Evolutionary conservation across 805 yeast species (phyloP), one percentile per base, ranked within the genome.

Genomic region (Vanderwaltozyma tropicalis): DNA sequence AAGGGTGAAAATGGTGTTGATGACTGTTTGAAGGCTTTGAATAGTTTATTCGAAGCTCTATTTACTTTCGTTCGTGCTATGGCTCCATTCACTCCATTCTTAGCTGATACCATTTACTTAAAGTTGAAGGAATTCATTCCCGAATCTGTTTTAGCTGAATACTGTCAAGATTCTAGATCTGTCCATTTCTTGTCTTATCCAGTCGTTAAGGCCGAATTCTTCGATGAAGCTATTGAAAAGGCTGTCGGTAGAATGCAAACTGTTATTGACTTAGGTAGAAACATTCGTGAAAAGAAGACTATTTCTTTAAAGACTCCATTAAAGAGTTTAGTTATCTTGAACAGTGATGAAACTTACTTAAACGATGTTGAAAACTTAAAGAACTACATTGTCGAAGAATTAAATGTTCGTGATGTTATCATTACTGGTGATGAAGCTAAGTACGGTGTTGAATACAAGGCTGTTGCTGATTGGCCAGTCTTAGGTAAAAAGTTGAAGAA

Each of bases 11-110:
- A 74, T 43, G 96, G 95, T 43, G 64, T 75, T 36, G 80, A 77
- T 40, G 98, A 92, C 58, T 81, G 96, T 52, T 62, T 77, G 50
- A 74, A 74, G 53, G 96, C 96, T 34, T 73, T 92, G 55, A 92
- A 92, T 67, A 83, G 96, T 18, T 69, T 92, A 62, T 78, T 88
- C 40, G 95, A 87, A 61, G 95, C 92, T 25, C 69, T 88, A 51
- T 82, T 83, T 62, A 85, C 86, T 32, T 77, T 92, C 55, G 80
- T 77, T 36, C 78, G 96, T 60, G 94, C 95, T 34, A 89, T 92
- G 96, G 97, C 97, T 41, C 98, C 99, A 48, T 92, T 92, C 68
- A 88, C 97, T 37, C 99, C 99, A 47, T 94, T 80, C 72, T 71
- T 94, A 62, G 71, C 97, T 35, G 99, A 92, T 56, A 76, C 75